phyloP scores from a whole-genome alignment of 768 basidiomycete genomes.

The Suillus fuscotomentosus region DNA sequence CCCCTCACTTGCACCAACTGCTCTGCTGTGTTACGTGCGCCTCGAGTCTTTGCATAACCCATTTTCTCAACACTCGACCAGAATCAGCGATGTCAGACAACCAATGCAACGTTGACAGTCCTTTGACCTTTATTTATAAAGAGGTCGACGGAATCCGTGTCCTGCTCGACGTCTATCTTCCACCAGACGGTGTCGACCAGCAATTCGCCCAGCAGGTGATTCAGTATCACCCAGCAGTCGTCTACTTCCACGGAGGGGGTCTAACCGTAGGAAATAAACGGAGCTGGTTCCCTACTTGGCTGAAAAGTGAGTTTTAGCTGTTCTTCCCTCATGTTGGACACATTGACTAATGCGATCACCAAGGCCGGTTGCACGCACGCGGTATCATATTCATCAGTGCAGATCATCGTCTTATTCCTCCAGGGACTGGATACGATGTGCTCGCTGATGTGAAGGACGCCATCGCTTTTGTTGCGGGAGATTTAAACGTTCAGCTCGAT shows the following conservation, averaged over 20 bases:
- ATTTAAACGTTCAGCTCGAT: conserved; percentile 14
- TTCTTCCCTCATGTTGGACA: not conserved
- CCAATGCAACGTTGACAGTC: conserved; percentile 7
- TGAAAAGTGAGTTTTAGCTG: conserved; percentile 43
- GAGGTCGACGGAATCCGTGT: conserved; percentile 21
- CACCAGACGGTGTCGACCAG: not conserved
- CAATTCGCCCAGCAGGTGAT: not conserved
- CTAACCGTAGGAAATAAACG: conserved; percentile 55
- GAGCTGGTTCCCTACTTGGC: conserved; percentile 69
- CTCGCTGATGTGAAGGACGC: conserved; percentile 57
- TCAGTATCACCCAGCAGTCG: conserved; percentile 24
- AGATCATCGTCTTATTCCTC: conserved; percentile 58
- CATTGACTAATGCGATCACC: not conserved
- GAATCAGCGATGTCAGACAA: not conserved
- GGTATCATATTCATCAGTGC: conserved; percentile 61
- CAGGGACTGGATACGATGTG: conserved; percentile 54
- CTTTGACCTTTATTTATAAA: conserved; percentile 38
- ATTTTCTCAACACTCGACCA: not conserved
- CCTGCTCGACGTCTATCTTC: conserved; percentile 35
- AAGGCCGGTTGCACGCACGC: conserved; percentile 45
- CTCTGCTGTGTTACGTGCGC: not conserved
- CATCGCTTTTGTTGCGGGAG: conserved; percentile 43
- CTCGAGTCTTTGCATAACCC: not conserved
- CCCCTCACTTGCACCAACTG: no score
- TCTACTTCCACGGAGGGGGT: conserved; percentile 54